These are phyloP conservation scores for Anastatica hierochuntica DNA, from an alignment of 345 rosid genomes.

Conservation along the genomic window DNA sequence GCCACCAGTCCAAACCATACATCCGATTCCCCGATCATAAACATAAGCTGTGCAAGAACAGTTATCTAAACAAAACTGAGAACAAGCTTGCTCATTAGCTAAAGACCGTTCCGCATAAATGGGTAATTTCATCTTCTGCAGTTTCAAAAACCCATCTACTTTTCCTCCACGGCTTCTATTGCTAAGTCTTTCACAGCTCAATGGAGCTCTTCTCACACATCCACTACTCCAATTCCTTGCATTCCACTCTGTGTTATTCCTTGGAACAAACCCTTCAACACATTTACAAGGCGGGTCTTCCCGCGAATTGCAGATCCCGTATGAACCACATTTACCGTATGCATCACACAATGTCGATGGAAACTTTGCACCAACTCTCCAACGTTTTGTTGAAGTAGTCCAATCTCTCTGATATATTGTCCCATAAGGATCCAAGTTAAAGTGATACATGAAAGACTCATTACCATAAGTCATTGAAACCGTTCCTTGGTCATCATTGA, in stretches of 20 bases:
- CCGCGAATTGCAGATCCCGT: slow-evolving; percentile 25
- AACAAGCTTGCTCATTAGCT: slow-evolving; percentile 22
- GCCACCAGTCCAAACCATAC: slow-evolving; percentile 36
- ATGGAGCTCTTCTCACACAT: slow-evolving; percentile 29
- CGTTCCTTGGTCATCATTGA: slow-evolving; percentile 17
- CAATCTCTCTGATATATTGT: neutral
- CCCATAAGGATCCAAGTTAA: slow-evolving; percentile 32
- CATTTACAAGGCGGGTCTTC: slow-evolving; percentile 40
- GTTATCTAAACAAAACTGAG: slow-evolving; percentile 28
- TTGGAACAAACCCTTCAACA: slow-evolving; percentile 42
- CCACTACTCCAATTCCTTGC: slow-evolving; percentile 37
- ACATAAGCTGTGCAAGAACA: slow-evolving; percentile 50
- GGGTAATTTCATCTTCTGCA: slow-evolving; percentile 35
- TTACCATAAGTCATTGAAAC: slow-evolving; percentile 5
- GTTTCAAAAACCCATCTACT: slow-evolving; percentile 35
- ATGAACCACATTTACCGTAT: slow-evolving; percentile 45
- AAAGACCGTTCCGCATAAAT: slow-evolving; percentile 19
- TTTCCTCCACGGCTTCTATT: slow-evolving; percentile 18
- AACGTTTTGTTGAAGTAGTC: slow-evolving; percentile 10
- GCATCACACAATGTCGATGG: slow-evolving; percentile 28
- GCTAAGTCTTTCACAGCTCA: slow-evolving; percentile 26
- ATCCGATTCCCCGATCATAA: slow-evolving; percentile 29
- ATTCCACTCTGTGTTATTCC: slow-evolving; percentile 30
- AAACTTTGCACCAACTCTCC: neutral
- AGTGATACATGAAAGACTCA: neutral